Base-by-base conservation (phyloP, 1,284 basidiomycete species). In the Neotropicomus parvogracilis region DNA sequence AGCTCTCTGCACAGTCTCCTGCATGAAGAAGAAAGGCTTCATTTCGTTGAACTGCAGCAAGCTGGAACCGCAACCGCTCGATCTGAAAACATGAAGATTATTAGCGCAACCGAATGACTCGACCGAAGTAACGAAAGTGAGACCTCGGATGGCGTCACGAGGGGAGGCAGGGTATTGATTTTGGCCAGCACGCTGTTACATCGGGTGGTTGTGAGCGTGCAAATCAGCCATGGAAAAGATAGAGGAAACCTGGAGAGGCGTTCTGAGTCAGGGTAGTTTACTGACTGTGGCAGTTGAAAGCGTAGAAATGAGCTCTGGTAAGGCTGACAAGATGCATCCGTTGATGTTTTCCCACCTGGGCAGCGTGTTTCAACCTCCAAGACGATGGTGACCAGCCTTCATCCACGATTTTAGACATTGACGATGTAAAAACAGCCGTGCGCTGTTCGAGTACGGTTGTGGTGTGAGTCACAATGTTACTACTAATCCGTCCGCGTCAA, bases 1-100 rank as follows among this genome's bases (percentile, higher is more conserved):
- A 95, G 63, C 89, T 88, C 68, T 95, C 95, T 19, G 95, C 95
- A 60, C 95, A 99, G 65, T 99, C 97, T 10, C 95, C 97, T 3
- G 95, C 94, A 57, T 99, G 95, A 0, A 99, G 79, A 26, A 99
- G 76, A 70, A 99, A 99, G 0, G 93, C 93, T 62, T 94, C 82
- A 54, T 89, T 88, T n/a, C 75, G 75, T 50, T 95, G 88, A 6
- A 95, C 93, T 40, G 81, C 79, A 16, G 77, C 74, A 17, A 97
- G 75, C 58, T 95, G 89, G 59, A 83, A 73, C 40, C 91, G 77
- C 45, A 97, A 77, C 7, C 91, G 78, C 65, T 95, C 91, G 59
- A 97, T 90, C 92, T 95, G 47, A 40, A 13, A 42, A 11, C 50
- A 28, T 17, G 31, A 48, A 35, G 34, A 12, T 4, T 2, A 39